These are phyloP conservation scores for Penicillium brasilianum DNA, from an alignment of 2,329 filamentous ascomycete genomes.

Conservation along the genomic window DNA sequence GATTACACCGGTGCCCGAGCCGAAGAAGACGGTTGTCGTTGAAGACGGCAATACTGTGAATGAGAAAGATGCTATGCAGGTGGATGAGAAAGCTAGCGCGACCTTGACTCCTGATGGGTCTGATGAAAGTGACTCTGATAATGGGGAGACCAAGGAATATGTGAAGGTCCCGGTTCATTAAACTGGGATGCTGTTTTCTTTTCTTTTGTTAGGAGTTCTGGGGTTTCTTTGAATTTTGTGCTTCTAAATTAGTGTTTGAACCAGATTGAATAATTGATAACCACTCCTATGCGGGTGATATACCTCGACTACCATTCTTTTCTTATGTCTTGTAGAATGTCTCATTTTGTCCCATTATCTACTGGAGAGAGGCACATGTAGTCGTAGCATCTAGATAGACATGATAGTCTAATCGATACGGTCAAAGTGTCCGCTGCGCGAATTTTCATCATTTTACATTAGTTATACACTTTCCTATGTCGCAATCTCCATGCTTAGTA, in stretches of 20 bases:
- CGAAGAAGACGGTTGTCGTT: constrained; percentile 28
- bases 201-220: constrained; percentile 3
- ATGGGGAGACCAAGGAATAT: constrained; percentile 32
- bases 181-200: background rate
- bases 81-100: constrained; percentile 27
- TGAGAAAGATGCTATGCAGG: constrained; percentile 28
- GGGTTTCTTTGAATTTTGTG: background rate
- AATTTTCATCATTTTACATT: background rate
- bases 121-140: constrained; percentile 23
- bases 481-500: background rate
- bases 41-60: constrained; percentile 22
- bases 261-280: constrained; percentile 3
- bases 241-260: constrained; percentile 1
- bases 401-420: no score
- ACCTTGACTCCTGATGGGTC: constrained; percentile 29
- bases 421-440: background rate
- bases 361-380: background rate
- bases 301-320: background rate
- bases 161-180: constrained; percentile 32
- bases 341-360: background rate
- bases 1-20: constrained; percentile 48
- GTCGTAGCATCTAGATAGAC: background rate
- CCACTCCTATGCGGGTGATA: background rate
- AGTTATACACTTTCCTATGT: background rate
- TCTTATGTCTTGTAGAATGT: background rate